Base-by-base conservation (phyloP, 2,329 filamentous ascomycete species). In the Exophiala calicioides region DNA sequence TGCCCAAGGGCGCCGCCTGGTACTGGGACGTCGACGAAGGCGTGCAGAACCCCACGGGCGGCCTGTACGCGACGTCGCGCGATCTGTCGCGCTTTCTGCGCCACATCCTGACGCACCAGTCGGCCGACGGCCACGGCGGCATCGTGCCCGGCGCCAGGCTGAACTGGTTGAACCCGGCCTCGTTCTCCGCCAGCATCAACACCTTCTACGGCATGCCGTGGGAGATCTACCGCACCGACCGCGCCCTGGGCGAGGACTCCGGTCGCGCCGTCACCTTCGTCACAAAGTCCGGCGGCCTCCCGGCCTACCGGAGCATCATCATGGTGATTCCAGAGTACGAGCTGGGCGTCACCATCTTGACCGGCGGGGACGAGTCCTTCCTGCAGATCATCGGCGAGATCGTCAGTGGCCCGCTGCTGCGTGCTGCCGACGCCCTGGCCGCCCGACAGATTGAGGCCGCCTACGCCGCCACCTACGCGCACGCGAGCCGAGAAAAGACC, bases 291-390 rank as follows among this genome's bases (percentile, higher is more conserved):
- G 73, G 73, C 4, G 66, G 67, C 0, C 51, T 72, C 1, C 70
- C 70, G 1, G 68, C 67, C 2, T 76, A 75, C 38, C 57, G 57
- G 3, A 69, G 67, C 2, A 58, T 61, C 4, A 68, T 74, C 34
- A 60, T 68, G 8, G 42, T 67, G 5, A 54, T 72, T 1, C 71
- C 72, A 0, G 71, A 74, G 20, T 74, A 72, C 43, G 67, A 68
- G 13, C 58, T 75, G 62, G 88, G 69, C 2, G 59, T 75, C 32
- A 72, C 68, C 1, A 63, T 75, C 5, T 59, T 74, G n/a, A 53
- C 55, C 8, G 60, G 52, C 2, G 60, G 58, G 2, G 50, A 57
- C 13, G 29, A 49, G 8, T 27, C 34, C 12, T 31, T 55, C 4
- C 15, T 57, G 10, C 24, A 32, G 9, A 23, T 36, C 3, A 6